Base-by-base conservation (phyloP, 2,329 filamentous ascomycete species). In the Pseudogymnoascus sp. region DNA sequence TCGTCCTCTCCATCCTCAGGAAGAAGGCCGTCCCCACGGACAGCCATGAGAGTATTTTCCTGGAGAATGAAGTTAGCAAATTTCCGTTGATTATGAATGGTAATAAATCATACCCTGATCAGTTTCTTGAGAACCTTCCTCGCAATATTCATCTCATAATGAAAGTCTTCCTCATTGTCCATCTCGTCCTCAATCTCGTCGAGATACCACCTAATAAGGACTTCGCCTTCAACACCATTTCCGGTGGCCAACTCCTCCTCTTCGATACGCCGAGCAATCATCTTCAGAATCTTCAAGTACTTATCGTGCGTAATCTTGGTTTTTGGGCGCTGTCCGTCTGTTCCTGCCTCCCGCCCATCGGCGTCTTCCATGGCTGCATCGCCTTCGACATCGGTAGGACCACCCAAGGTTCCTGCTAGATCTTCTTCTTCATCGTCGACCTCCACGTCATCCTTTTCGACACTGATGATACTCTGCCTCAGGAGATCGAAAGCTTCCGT, bases 361-460 rank as follows among this genome's bases (percentile, higher is more conserved):
- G 75, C 75, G 59, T 76, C 76, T 42, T 78, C 82, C 78, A 85
- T 84, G 2, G 80, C 78, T 38, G 79, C 80, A 66, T 84, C 75
- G 44, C 78, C 78, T 69, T 82, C 76, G 64, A 75, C 69, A 69
- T 81, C 75, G 70, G 75, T 70, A 68, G 65, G 70, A 72, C 78
- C 46, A 77, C 81, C 64, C 78, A 74, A 65, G 81, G 80, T 66
- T 78, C 79, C 64, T 64, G 75, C n/a, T 71, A 75, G 37, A n/a
- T 78, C 79, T 18, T 86, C 84, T 18, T 90, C 89, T 2, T 91
- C 88, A 5, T 88, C 92, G 62, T 96, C 91, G 66, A 99, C 88
- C 72, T 97, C 93, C 14, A 99, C 87, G 70, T 99, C 95, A 70
- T 99, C 95, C 72, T 97, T 95, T 77, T 99, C 95, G 25, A 99